Base-by-base conservation (phyloP, 2,329 filamentous ascomycete genomes). In the Fusarium oxysporum region DNA sequence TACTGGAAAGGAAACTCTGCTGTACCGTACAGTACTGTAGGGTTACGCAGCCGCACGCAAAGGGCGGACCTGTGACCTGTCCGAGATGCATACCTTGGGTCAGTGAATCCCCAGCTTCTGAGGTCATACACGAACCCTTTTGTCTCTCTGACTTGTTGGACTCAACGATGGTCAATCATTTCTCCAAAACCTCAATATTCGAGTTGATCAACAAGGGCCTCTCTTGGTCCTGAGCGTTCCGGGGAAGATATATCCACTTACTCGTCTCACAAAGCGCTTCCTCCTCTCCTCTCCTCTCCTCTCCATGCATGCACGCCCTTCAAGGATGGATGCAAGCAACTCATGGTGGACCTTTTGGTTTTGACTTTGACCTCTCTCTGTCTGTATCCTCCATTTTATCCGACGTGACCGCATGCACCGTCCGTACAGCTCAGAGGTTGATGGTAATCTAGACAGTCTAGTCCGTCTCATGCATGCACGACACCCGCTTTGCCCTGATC, bases 401-500 rank as follows among this genome's bases (percentile, higher is more conserved):
- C 70, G 70, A 64, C 33, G 44, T 56, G 45, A 35, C 65, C 51
- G 51, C 38, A 33, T 33, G 37, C 54, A 35, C 37, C 44, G 19
- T 59, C 25, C 40, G 30, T 51, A 51, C 41, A 62, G 28, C 41
- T 35, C 54, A 38, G 48, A 50, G 37, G 45, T 38, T 68, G 70
- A 67, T 63, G 44, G 51, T 30, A 55, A 50, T 57, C 19, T 68
- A 59, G 66, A 56, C 54, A 47, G 54, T 35, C 30, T 56, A 56
- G 54, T n/a, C 38, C 30, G 51, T 66, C 47, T 37, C 32, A 60
- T 50, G 45, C 44, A 68, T 60, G 61, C 60, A 66, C 53, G 37
- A 58, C 62, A 70, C 50, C 62, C 57, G 68, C 63, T 68, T n/a
- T 54, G 51, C 62, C 68, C 65, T 73, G 70, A 73, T 73, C 70